Evolutionary conservation across 140 eudicot genomes (phyloP), one percentile per base, ranked within the genome.

Genomic region (Erigeron philadelphicus): DNA sequence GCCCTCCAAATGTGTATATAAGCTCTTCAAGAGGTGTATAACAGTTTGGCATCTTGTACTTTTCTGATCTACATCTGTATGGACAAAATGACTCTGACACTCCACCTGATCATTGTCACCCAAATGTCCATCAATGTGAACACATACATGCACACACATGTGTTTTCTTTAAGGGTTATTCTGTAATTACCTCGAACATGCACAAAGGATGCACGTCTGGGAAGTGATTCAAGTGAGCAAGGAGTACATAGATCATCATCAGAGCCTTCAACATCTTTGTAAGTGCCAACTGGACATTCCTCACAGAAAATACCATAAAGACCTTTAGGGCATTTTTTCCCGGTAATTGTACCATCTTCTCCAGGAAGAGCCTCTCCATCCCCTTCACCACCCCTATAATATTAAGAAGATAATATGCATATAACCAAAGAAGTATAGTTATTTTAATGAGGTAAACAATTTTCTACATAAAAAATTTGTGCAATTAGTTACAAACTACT

Each of bases 241-340:
- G 96, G 89, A 49, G 56, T 74, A 80, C 97, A 90, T 47, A 88
- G 88, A 72, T 75, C 80, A 10, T 64, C 81, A 78, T 88, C 86
- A 9, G 97, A 90, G 73, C 97, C 97, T 80, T 83, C 96, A 70
- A 67, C 83, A 67, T 85, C 91, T 80, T 90, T 90, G 73, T 74
- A 90, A 57, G 97, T 88, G 78, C 96, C 96, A 75, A 90, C 83
- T 69, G 96, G 97, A 78, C 97, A 90, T 82, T 90, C 97, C 87
- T 76, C 85, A 71, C 97, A 90, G 62, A 85, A 90, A 59, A 84
- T 88, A 77, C 95, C 95, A 83, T 81, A 83, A 50, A 90, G 87
- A 61, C 97, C 97, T 82, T 85, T 85, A 1, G 97, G 97, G 84
- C 97, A 90, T 64, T 82, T 75, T 73, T 79, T 90, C 66, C 97